Evolutionary conservation across 176 grass and related monocot species (phyloP).

Genomic region (Ampelocalamus luodianensis): DNA sequence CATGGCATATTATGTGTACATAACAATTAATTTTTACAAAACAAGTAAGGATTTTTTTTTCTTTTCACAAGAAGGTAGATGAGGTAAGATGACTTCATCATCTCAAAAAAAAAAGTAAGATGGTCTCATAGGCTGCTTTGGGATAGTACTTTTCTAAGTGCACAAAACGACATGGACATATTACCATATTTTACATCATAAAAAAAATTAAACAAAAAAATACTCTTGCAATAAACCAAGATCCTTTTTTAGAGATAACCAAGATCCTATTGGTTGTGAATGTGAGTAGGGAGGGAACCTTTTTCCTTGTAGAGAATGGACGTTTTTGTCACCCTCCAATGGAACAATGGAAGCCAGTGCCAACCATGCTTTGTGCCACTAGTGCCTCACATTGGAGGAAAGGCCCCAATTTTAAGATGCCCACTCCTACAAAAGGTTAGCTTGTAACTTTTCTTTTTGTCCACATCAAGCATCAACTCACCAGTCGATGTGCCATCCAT

Average conservation of each 20-base stretch:
- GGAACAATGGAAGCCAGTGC: background rate
- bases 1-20: background rate
- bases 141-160: background rate
- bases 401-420: background rate
- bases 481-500: slow-evolving; percentile 30
- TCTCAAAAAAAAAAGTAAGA: background rate
- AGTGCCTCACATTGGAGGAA: background rate
- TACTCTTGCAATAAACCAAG: background rate
- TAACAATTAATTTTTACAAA: background rate
- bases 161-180: background rate
- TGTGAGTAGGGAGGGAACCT: background rate
- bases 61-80: background rate
- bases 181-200: background rate
- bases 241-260: background rate
- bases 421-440: background rate
- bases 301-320: background rate
- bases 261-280: background rate
- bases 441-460: background rate
- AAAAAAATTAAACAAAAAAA: background rate
- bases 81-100: background rate
- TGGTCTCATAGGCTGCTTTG: background rate
- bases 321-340: background rate
- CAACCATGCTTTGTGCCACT: background rate
- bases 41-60: background rate
- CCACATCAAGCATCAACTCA: slow-evolving; percentile 38